Conservation (phyloP, 768 basidiomycete genomes). For the Filobasidium wieringae region DNA sequence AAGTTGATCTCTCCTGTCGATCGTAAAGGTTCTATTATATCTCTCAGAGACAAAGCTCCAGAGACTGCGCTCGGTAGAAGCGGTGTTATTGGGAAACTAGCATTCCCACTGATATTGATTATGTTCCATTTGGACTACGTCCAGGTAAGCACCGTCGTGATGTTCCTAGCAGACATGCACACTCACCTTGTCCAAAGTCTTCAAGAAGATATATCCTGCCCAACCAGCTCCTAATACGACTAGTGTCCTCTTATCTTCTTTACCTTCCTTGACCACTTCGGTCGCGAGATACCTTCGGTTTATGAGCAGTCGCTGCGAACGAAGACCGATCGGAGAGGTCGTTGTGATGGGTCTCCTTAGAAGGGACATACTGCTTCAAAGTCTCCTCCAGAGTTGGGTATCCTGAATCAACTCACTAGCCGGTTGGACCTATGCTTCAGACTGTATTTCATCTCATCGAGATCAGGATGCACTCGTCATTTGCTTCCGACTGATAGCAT, state of each 20-base stretch:
- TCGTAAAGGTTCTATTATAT: constrained; percentile 65
- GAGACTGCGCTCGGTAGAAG: constrained; percentile 63
- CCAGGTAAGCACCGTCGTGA: not conserved
- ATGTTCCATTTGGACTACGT: constrained; percentile 14
- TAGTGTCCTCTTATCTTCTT: constrained; percentile 22
- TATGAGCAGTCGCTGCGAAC: too few relatives aligned
- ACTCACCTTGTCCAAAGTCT: constrained; percentile 28
- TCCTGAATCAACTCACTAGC: too few relatives aligned
- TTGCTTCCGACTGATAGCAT: too few relatives aligned
- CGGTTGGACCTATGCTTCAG: too few relatives aligned
- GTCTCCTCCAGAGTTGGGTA: too few relatives aligned
- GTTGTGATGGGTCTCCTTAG: too few relatives aligned
- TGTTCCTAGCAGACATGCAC: not conserved
- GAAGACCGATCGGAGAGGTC: too few relatives aligned
- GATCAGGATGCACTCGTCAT: too few relatives aligned
- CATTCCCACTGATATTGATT: constrained; percentile 18
- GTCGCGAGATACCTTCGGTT: not conserved
- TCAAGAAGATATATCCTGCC: constrained; percentile 32
- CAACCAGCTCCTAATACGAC: constrained; percentile 35
- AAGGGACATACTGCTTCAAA: too few relatives aligned
- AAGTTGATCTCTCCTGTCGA: constrained; percentile 41
- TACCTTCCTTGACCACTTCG: not conserved
- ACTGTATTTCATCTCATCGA: too few relatives aligned
- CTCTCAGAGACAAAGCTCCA: constrained; percentile 71
- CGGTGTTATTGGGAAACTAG: constrained; percentile 39